phyloP scores from a whole-genome alignment of 345 rosid genomes.

The Acer campestre region DNA sequence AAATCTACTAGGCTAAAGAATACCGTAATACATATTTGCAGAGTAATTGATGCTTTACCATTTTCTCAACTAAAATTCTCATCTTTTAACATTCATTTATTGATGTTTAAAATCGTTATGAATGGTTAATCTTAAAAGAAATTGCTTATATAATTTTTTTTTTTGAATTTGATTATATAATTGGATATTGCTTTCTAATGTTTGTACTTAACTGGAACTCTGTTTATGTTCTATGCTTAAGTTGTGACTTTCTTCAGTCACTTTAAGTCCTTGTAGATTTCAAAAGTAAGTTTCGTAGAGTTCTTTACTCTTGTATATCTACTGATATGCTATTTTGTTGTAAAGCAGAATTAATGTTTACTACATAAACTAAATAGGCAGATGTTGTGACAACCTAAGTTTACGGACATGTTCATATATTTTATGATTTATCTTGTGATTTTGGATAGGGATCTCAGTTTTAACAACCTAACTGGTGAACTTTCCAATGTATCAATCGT shows the following conservation, averaged over 20 bases:
- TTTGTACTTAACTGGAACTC: no score
- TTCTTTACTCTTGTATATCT: background rate
- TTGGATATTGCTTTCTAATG: background rate
- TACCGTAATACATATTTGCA: background rate
- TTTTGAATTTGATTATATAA: background rate
- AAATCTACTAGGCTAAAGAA: no score
- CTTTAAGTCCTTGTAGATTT: background rate
- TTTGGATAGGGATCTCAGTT: slow-evolving; percentile 35
- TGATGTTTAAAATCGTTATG: background rate
- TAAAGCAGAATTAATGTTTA: background rate
- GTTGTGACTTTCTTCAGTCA: background rate
- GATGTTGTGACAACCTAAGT: background rate
- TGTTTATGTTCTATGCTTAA: background rate
- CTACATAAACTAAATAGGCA: background rate
- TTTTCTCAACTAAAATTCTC: background rate
- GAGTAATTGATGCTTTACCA: background rate
- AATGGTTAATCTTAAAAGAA: no score
- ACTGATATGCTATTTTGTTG: background rate
- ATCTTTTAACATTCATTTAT: background rate
- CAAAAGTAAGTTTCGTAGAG: background rate
- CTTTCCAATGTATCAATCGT: slow-evolving; percentile 3
- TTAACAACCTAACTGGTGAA: slow-evolving; percentile 29
- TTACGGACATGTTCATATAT: background rate
- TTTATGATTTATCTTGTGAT: background rate
- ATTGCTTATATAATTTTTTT: background rate